Evolutionary conservation across 345 rosid species (phyloP).

Genomic region (Boechera retrofracta): DNA sequence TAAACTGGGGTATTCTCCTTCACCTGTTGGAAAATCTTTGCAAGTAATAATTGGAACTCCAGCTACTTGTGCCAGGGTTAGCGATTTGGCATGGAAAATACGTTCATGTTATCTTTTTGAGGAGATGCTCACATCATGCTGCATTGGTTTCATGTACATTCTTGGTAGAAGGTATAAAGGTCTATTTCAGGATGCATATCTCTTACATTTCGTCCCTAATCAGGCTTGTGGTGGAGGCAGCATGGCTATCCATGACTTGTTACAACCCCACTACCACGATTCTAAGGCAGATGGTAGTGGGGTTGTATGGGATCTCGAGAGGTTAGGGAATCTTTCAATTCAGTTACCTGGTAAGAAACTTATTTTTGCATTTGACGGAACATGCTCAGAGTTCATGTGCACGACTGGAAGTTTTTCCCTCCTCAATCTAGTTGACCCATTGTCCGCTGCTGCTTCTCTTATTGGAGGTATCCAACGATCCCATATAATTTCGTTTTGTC

Average conservation of each 20-base stretch:
- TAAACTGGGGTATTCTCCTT: conserved; percentile 90
- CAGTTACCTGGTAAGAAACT: conserved; percentile 94
- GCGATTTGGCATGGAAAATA: conserved; percentile 79
- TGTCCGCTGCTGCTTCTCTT: conserved; percentile 95
- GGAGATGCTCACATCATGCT: conserved; percentile 91
- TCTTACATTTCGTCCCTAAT: conserved; percentile 85
- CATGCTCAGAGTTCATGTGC: conserved; percentile 72
- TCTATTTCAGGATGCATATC: conserved; percentile 87
- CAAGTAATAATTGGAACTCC: conserved; percentile 90
- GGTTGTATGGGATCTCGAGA: conserved; percentile 91
- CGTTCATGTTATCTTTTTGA: conserved; percentile 95
- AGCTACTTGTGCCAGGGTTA: conserved; percentile 65
- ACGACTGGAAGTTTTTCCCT: conserved; percentile 70
- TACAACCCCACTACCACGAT: conserved; percentile 25
- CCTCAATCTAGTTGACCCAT: conserved; percentile 95
- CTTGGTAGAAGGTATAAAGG: conserved; percentile 96
- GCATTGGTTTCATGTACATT: conserved; percentile 88
- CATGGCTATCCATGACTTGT: conserved; percentile 87
- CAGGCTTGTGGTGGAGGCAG: conserved; percentile 99
- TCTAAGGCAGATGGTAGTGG: conserved; percentile 87
- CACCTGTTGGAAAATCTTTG: conserved; percentile 86
- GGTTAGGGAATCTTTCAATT: conserved; percentile 75
- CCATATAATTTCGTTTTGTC: not conserved
- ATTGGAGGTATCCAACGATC: conserved; percentile 67
- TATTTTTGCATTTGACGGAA: conserved; percentile 94